Evolutionary conservation across 2,329 filamentous ascomycete species (phyloP), one percentile per base, ranked within the genome.

Genomic region (Calycina herbarum): DNA sequence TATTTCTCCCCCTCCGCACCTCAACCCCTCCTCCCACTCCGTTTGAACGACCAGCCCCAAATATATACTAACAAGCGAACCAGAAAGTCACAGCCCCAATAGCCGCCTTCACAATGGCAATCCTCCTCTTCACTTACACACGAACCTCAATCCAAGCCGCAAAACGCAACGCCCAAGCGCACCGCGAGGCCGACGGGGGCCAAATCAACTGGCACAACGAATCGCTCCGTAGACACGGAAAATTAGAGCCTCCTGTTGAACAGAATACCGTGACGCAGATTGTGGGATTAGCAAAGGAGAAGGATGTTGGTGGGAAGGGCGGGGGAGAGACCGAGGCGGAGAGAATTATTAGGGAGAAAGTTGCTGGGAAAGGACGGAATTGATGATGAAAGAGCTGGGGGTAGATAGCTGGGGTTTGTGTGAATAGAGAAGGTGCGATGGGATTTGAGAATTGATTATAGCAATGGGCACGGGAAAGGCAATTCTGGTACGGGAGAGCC

Each of bases 141-240:
- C 79, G 88, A 61, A 88, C 84, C 8, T 88, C 85, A 29, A 91
- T 91, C 68, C 81, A 83, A 67, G 85, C 87, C 29, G 89, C 89
- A 2, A 89, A 89, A 71, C 80, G 84, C 58, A 89, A 90, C 69
- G 88, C 88, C 0, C 82, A 86, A 70, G 79, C 80, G 67, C 83
- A 86, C 62, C 79, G 86, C 59, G 82, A 86, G 70, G 83, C 82
- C 48, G 84, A 86, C 67, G 84, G 82, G 33, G 85, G 83, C 62
- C 83, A 79, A 77, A 84, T 80, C 68, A 82, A 73, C 73, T 85
- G 80, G 81, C 75, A 82, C 61, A 84, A 85, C 64, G 84, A 87
- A 77, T 82, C 77, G 69, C 71, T 83, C 69, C 78, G 85, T 65
- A 74, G 83, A 62, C 84, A 86, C 76, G 83, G 83, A 13, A 75